These are phyloP conservation scores for Suillus variegatus DNA, from an alignment of 768 basidiomycete genomes.

Conservation along the genomic window DNA sequence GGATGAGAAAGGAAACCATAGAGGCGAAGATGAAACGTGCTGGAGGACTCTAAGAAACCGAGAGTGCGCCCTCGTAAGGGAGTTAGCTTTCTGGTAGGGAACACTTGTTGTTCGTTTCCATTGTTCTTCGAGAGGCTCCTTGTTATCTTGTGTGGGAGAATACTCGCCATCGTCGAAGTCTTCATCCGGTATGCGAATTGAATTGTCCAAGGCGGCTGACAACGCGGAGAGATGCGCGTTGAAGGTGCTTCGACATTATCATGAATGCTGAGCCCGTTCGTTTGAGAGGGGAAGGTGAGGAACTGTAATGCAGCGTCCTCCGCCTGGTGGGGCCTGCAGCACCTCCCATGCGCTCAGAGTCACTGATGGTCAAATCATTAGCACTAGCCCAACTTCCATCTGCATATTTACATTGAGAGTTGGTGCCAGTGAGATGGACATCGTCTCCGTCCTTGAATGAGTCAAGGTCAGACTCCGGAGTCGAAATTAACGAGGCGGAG, in stretches of 20 bases:
- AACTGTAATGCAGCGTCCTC: conserved; percentile 49
- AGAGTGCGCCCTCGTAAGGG: conserved; percentile 79
- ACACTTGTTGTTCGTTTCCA: conserved; percentile 21
- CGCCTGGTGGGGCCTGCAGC: conserved; percentile 40
- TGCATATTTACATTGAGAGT: conserved; percentile 38
- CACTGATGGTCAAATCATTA: conserved; percentile 26
- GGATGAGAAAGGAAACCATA: conserved; percentile 67
- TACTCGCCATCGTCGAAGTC: conserved; percentile 35
- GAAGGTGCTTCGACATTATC: conserved; percentile 55
- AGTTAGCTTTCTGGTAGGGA: conserved; percentile 45
- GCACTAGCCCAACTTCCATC: conserved; percentile 30
- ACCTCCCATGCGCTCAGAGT: conserved; percentile 52
- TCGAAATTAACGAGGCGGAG: conserved; percentile 49
- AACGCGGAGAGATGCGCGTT: conserved; percentile 72
- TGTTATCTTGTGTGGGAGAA: conserved; percentile 34
- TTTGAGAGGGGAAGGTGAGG: conserved; percentile 58
- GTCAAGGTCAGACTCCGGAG: conserved; percentile 33
- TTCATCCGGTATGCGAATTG: conserved; percentile 54
- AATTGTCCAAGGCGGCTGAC: conserved; percentile 68
- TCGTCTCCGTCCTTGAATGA: conserved; percentile 59
- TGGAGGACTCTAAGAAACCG: conserved; percentile 72
- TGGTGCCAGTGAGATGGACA: conserved; percentile 55
- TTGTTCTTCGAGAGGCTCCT: conserved; percentile 35
- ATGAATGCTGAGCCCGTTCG: conserved; percentile 62
- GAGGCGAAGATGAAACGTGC: conserved; percentile 59